phyloP scores from a whole-genome alignment of 1,284 basidiomycete species.

The Ceratobasidium sp. region DNA sequence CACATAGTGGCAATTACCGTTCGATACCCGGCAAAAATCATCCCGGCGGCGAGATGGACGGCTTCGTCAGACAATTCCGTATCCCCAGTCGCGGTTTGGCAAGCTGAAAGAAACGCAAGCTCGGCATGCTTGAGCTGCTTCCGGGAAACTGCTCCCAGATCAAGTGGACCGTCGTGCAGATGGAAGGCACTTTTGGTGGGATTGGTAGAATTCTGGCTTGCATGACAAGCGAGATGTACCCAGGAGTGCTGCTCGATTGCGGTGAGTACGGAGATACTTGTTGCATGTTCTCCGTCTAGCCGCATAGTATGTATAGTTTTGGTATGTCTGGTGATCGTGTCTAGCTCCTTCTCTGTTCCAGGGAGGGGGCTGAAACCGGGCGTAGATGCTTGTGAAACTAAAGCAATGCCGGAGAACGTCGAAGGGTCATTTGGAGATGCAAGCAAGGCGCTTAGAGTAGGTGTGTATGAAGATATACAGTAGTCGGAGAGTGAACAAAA shows the following conservation, averaged over 20 bases:
- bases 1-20: conserved; percentile 3
- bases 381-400: not conserved
- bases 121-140: not conserved
- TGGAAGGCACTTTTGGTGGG: conserved; percentile 10
- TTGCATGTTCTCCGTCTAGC: not conserved
- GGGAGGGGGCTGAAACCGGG: not conserved
- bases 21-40: conserved; percentile 14
- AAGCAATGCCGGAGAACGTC: not conserved
- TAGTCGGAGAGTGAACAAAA: conserved; percentile 47
- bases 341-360: not conserved
- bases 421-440: not conserved
- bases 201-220: not conserved
- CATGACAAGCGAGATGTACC: conserved; percentile 35
- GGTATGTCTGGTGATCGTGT: not conserved
- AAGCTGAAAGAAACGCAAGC: not conserved
- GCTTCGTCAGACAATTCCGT: not conserved
- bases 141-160: not conserved
- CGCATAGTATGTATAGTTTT: not conserved
- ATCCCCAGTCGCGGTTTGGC: not conserved
- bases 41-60: not conserved
- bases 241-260: conserved; percentile 13
- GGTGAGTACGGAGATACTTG: not conserved
- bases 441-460: conserved; percentile 46
- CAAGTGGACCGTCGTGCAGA: conserved; percentile 5
- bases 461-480: conserved; percentile 54